phyloP scores from a whole-genome alignment of 495 filamentous ascomycete genomes.

The Chaetomium tenue region DNA sequence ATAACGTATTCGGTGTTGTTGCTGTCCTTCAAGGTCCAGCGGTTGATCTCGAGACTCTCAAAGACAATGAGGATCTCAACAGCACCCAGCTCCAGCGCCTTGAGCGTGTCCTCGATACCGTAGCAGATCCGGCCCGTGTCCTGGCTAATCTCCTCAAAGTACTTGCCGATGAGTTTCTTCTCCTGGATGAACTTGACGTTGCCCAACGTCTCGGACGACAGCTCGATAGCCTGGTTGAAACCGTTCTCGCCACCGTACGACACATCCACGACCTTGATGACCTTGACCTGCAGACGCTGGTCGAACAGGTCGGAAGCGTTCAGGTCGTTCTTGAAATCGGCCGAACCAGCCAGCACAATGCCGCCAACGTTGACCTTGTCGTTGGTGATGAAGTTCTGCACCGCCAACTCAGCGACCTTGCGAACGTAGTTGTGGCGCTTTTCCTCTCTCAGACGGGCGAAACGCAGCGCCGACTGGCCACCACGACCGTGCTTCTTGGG shows the following conservation, averaged over 20 bases:
- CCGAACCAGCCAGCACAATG: constrained; percentile 90
- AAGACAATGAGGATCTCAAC: constrained; percentile 95
- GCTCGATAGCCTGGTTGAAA: constrained; percentile 98
- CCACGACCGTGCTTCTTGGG: constrained; percentile 99
- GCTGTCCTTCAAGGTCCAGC: constrained; percentile 81
- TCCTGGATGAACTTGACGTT: constrained; percentile 99
- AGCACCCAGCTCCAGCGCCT: constrained; percentile 93
- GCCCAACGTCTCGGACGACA: constrained; percentile 91
- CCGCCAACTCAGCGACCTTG: constrained; percentile 95
- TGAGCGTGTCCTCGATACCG: constrained; percentile 94
- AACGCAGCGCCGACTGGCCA: constrained; percentile 98
- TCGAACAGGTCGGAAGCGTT: constrained; percentile 99
- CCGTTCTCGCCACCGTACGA: constrained; percentile 99
- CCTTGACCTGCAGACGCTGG: constrained; percentile 81
- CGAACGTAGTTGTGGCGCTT: constrained; percentile 99
- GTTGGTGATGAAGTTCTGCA: constrained; percentile 96
- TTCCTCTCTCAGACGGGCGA: constrained; percentile 97
- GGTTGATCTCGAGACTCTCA: constrained; percentile 91
- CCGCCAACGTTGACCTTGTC: constrained; percentile 98
- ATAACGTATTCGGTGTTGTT: constrained; percentile 68
- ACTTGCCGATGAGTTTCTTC: constrained; percentile 97
- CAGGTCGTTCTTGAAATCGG: constrained; percentile 99
- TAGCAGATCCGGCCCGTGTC: constrained; percentile 96
- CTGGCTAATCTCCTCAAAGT: constrained; percentile 98
- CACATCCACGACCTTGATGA: constrained; percentile 98